Percentiles rank a stretch among this genome's conserved stretches.
Conservation (phyloP, 345 rosid species). For the Capsella bursapastoris region DNA sequence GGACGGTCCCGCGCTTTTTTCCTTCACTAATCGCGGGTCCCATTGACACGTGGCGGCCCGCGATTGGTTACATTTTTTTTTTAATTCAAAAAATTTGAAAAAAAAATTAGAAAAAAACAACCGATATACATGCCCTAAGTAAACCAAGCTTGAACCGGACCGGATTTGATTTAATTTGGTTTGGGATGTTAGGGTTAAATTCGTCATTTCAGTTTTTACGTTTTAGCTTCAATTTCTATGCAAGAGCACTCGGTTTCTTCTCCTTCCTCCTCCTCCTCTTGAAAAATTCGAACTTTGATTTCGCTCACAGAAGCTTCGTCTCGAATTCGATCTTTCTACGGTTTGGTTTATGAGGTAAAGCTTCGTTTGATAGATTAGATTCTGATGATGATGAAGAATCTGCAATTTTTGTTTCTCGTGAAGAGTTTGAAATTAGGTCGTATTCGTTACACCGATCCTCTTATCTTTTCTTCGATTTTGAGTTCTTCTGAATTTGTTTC, state of each 20-base stretch:
- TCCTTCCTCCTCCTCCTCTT: neutral
- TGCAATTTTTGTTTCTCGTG: neutral
- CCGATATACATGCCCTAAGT: too few species aligned
- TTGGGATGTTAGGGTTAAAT: constrained; percentile 5
- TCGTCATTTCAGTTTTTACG: constrained; percentile 27
- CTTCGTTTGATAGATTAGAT: neutral
- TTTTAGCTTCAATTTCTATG: neutral
- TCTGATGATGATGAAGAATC: constrained; percentile 4
- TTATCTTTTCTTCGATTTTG: constrained; percentile 1
- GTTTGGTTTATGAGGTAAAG: constrained; percentile 52
- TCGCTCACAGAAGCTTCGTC: constrained; percentile 12
- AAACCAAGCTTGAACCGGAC: neutral
- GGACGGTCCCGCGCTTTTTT: too few species aligned
- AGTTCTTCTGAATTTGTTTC: neutral
- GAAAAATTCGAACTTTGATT: neutral
- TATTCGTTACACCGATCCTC: neutral
- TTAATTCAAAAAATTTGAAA: too few species aligned
- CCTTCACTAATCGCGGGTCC: too few species aligned
- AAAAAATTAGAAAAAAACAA: too few species aligned
- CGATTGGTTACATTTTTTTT: too few species aligned
- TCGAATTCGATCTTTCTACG: constrained; percentile 34
- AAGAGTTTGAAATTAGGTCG: neutral
- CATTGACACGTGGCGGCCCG: too few species aligned
- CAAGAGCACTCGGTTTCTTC: neutral
- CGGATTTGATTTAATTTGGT: neutral